phyloP scores from a whole-genome alignment of 148 eudicot genomes.

The Persicaria maculosa region DNA sequence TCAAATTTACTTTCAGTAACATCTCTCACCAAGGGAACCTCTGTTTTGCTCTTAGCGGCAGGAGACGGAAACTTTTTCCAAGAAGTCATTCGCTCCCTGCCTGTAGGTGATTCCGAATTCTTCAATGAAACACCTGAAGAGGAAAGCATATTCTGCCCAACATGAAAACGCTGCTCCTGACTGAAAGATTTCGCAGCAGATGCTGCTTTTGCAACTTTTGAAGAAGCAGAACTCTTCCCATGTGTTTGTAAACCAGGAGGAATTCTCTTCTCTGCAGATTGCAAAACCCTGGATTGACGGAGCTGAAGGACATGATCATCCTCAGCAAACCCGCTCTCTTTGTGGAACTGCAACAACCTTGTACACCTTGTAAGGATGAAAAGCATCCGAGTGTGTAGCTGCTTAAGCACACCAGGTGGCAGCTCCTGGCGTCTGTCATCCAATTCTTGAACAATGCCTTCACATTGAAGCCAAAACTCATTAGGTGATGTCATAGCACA shows the following conservation, averaged over 20 bases:
- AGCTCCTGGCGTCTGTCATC: conserved; percentile 98
- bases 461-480: conserved; percentile 98
- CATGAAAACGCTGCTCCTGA: conserved; percentile 68
- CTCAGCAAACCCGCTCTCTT: conserved; percentile 93
- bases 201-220: conserved; percentile 36
- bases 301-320: conserved; percentile 66
- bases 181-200: conserved; percentile 68
- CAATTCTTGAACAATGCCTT: conserved; percentile 92
- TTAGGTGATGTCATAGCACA: conserved; percentile 93
- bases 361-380: conserved; percentile 98
- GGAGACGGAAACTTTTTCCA: conserved; percentile 96
- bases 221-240: conserved; percentile 32
- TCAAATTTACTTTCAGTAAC: conserved; percentile 34
- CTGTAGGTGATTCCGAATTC: conserved; percentile 39
- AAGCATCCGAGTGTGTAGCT: conserved; percentile 98
- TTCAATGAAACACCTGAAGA: conserved; percentile 37
- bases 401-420: conserved; percentile 76
- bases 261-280: conserved; percentile 52
- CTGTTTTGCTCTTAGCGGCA: conserved; percentile 44
- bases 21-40: conserved; percentile 33
- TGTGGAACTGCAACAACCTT: conserved; percentile 92
- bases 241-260: conserved; percentile 32
- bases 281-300: conserved; percentile 63
- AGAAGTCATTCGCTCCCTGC: conserved; percentile 78
- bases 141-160: conserved; percentile 28